A percentile compares a stretch with the other conserved stretches of the same genome.
Evolutionary conservation across 306 rosid species (phyloP).

Genomic region (Dalbergia oliveri): DNA sequence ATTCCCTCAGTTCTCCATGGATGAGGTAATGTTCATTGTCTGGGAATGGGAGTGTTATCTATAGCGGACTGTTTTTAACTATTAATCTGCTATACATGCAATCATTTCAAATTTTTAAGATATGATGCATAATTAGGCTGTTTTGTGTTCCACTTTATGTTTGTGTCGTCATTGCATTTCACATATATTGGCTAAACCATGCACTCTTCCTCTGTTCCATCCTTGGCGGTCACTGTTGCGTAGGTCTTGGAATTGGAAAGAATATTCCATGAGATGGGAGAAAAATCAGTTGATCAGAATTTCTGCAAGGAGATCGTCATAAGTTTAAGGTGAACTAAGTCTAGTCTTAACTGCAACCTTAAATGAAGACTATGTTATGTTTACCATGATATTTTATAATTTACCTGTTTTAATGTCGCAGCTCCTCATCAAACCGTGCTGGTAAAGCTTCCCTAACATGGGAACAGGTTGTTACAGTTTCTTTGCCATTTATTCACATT

Average conservation of each 20-base stretch:
- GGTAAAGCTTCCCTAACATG: constrained; percentile 48
- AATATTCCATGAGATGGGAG: constrained; percentile 46
- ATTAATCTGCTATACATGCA: not conserved
- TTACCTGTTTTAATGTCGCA: constrained; percentile 40
- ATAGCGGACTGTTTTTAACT: not conserved
- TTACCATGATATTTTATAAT: constrained; percentile 2
- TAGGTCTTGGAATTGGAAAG: constrained; percentile 54
- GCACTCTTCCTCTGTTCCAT: not conserved
- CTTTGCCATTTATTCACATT: constrained; percentile 20
- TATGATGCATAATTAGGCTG: not conserved
- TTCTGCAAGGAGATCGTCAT: constrained; percentile 48
- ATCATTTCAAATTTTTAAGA: not conserved
- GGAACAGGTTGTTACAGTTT: constrained; percentile 52
- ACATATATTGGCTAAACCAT: constrained; percentile 31
- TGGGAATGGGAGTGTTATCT: not conserved
- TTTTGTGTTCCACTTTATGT: constrained; percentile 10
- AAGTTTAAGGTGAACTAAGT: constrained; percentile 43
- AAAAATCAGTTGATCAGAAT: constrained; percentile 34
- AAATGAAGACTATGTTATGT: not conserved
- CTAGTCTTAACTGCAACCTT: not conserved
- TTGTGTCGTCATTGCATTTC: constrained; percentile 1
- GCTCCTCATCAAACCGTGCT: constrained; percentile 41
- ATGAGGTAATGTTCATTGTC: constrained; percentile 45
- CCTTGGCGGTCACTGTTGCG: not conserved
- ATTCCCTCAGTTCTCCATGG: constrained; percentile 30